Evolutionary conservation across 495 filamentous ascomycete species (phyloP).

Genomic region (Neurospora sublineolata): DNA sequence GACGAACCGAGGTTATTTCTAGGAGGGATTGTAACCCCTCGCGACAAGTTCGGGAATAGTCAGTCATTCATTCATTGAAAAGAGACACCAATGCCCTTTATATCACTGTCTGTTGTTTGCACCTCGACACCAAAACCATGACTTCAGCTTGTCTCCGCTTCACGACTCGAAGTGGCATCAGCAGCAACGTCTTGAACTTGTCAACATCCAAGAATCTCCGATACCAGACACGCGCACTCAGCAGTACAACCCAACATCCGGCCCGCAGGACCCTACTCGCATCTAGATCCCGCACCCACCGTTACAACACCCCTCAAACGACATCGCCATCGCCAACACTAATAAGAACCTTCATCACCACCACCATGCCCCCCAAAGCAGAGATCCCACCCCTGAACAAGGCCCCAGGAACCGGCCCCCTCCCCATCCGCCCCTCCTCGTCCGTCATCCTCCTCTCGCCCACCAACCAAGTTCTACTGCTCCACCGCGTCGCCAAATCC

Average conservation of each 20-base stretch:
- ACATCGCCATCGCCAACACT: background rate
- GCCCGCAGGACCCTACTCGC: background rate
- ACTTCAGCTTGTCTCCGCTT: background rate
- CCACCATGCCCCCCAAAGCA: background rate
- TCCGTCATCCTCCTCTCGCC: conserved; percentile 82
- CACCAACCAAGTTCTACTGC: conserved; percentile 72
- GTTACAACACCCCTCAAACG: background rate
- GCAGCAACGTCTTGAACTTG: background rate
- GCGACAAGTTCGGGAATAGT: background rate
- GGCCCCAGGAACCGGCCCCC: background rate
- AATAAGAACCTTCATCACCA: background rate
- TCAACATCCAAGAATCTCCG: background rate
- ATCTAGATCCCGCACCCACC: background rate
- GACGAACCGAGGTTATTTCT: background rate
- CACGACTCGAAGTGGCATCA: background rate
- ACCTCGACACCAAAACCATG: background rate
- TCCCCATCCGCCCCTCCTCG: background rate
- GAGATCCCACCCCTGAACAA: background rate
- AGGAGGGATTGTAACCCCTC: background rate
- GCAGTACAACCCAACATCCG: background rate
- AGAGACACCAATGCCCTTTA: background rate
- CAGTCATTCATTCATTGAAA: background rate
- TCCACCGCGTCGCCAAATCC: conserved; percentile 74
- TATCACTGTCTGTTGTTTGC: background rate
- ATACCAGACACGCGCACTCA: background rate